Conservation (phyloP, 2,329 filamentous ascomycete species). For the Colletotrichum karsti region DNA sequence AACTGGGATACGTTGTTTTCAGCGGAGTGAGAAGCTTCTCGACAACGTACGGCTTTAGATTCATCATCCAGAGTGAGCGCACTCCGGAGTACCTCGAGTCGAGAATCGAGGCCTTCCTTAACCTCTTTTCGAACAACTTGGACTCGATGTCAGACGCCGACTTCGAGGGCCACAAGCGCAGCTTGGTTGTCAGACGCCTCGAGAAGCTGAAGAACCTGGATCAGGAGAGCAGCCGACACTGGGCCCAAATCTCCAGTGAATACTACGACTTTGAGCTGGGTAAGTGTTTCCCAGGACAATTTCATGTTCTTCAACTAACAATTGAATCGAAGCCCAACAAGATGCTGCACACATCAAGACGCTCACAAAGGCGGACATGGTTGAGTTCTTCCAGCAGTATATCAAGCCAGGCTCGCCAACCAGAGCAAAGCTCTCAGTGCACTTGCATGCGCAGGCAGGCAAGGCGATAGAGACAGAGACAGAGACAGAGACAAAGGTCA, state of each 20-base stretch:
- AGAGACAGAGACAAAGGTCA: slow-evolving; percentile 48
- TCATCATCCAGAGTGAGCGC: slow-evolving; percentile 94
- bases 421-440: slow-evolving; percentile 85
- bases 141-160: slow-evolving; percentile 81
- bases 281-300: slow-evolving; percentile 49
- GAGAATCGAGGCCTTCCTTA: slow-evolving; percentile 87
- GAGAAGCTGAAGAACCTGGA: slow-evolving; percentile 94
- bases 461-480: slow-evolving; percentile 56
- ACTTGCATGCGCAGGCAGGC: slow-evolving; percentile 78
- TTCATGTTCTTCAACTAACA: slow-evolving; percentile 29
- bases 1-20: slow-evolving; percentile 96
- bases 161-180: slow-evolving; percentile 91
- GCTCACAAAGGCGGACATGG: slow-evolving; percentile 81
- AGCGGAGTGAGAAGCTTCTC: slow-evolving; percentile 76
- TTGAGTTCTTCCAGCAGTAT: slow-evolving; percentile 79
- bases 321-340: slow-evolving; percentile 64
- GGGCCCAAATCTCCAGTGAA: slow-evolving; percentile 85
- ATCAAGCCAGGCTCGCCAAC: slow-evolving; percentile 77
- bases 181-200: slow-evolving; percentile 83
- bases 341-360: slow-evolving; percentile 80
- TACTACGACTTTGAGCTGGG: slow-evolving; percentile 90
- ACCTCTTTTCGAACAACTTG: slow-evolving; percentile 70
- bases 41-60: slow-evolving; percentile 86
- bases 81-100: slow-evolving; percentile 84
- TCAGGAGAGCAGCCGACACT: slow-evolving; percentile 84